Evolutionary conservation across 371 early-diverging fungal species (phyloP).

Genomic region (Mucor circinelloides): DNA sequence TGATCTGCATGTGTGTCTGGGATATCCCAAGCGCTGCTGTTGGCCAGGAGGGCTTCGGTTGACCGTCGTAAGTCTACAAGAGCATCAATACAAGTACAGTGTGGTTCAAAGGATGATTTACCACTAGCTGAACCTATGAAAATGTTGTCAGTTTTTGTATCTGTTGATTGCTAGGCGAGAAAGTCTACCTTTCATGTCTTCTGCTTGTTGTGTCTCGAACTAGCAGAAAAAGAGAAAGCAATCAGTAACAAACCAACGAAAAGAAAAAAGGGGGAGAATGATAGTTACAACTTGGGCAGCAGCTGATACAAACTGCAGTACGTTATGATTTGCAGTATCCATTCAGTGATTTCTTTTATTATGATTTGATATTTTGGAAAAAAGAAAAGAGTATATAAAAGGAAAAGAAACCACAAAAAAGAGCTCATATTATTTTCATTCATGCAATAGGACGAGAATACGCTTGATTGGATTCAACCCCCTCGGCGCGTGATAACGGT

Average conservation of each 20-base stretch:
- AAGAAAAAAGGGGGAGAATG: slow-evolving; percentile 59
- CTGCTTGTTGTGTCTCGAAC: slow-evolving; percentile 27
- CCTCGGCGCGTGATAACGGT: background rate
- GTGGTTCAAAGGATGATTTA: background rate
- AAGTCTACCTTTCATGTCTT: slow-evolving; percentile 19
- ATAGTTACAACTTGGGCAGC: slow-evolving; percentile 51
- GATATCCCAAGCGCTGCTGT: slow-evolving; percentile 18
- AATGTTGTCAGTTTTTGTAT: background rate
- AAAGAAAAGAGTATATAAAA: background rate
- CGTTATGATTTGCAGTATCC: slow-evolving; percentile 44
- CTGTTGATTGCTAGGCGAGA: background rate
- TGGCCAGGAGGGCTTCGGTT: slow-evolving; percentile 6
- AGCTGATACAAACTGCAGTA: slow-evolving; percentile 53
- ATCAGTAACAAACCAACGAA: slow-evolving; percentile 76
- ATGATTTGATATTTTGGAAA: background rate
- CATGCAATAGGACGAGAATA: background rate
- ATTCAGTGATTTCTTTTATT: slow-evolving; percentile 8
- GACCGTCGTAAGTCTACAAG: slow-evolving; percentile 16
- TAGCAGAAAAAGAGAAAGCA: slow-evolving; percentile 28
- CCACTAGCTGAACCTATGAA: slow-evolving; percentile 14
- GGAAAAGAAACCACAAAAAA: background rate
- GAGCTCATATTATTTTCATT: background rate
- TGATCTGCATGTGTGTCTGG: slow-evolving; percentile 6
- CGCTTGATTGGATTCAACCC: background rate
- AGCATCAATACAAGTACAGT: background rate